These are phyloP conservation scores for Elongisporangium undulatum DNA, from an alignment of 352 stramenopile genomes.

Conservation along the genomic window DNA sequence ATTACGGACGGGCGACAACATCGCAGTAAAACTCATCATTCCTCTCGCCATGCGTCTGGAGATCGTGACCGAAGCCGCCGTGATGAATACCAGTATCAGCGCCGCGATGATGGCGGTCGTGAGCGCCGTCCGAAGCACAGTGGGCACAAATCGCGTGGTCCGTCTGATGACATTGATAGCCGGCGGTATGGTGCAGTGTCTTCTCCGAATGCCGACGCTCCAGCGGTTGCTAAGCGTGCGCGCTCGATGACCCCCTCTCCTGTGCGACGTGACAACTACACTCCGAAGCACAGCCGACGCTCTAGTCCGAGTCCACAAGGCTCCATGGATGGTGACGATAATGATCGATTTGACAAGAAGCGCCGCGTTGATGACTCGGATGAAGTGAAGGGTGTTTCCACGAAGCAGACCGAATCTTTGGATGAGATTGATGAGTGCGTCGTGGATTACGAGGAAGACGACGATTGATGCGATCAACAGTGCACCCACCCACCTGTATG, in stretches of 20 bases:
- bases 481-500: constrained; percentile 7
- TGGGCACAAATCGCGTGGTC: neutral
- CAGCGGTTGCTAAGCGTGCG: constrained; percentile 8
- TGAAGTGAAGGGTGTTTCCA: neutral
- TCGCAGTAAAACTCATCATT: neutral
- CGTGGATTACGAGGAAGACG: constrained; percentile 83
- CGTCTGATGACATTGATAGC: neutral
- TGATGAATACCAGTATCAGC: constrained; percentile 21
- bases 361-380: constrained; percentile 5
- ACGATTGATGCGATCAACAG: constrained; percentile 26
- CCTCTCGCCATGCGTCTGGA: neutral
- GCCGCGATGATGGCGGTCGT: constrained; percentile 15
- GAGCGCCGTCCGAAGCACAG: constrained; percentile 5
- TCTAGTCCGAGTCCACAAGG: constrained; percentile 7
- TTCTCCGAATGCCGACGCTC: neutral
- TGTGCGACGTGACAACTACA: constrained; percentile 17
- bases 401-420: constrained; percentile 21
- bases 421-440: constrained; percentile 74
- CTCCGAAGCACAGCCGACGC: constrained; percentile 1
- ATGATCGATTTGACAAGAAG: constrained; percentile 9
- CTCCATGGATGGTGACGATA: neutral
- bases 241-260: constrained; percentile 38
- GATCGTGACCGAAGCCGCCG: constrained; percentile 7
- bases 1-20: neutral
- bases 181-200: neutral